Evolutionary conservation across 140 eudicot species (phyloP).

Genomic region (Oenanthe javanica): DNA sequence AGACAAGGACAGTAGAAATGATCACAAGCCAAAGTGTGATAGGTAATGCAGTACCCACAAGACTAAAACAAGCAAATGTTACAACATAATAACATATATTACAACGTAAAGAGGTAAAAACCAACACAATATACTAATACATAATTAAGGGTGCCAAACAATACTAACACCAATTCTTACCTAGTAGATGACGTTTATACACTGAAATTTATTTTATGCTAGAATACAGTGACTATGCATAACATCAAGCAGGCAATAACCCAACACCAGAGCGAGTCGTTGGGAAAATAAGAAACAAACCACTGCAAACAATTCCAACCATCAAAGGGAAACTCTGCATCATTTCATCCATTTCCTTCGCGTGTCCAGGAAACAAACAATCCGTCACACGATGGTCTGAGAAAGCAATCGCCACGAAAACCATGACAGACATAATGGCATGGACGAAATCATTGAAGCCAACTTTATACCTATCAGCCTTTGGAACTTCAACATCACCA

Average conservation of each 20-base stretch:
- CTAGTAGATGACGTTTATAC: not conserved
- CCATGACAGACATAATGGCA: conserved; percentile 72
- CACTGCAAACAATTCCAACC: conserved; percentile 83
- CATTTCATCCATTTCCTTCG: conserved; percentile 76
- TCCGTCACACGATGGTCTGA: conserved; percentile 79
- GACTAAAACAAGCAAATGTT: not conserved
- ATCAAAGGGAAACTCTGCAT: conserved; percentile 87
- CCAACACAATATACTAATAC: not conserved
- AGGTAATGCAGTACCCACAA: not conserved
- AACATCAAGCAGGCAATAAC: conserved; percentile 49
- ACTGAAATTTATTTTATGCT: not conserved
- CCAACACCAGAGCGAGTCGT: conserved; percentile 76
- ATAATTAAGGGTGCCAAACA: not conserved
- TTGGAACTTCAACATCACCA: conserved; percentile 55
- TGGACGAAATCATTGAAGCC: conserved; percentile 64
- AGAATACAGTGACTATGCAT: not conserved
- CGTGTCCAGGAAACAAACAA: conserved; percentile 68
- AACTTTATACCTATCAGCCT: conserved; percentile 47
- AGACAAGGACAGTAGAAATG: not conserved
- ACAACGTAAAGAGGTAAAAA: not conserved
- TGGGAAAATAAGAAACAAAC: conserved; percentile 79
- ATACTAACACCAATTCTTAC: not conserved
- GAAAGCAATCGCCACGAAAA: conserved; percentile 71
- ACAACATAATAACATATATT: not conserved
- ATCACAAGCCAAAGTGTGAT: not conserved